Percentiles rank a stretch among this genome's conserved stretches.
These are phyloP conservation scores for Trametes elegans DNA, from an alignment of 768 basidiomycete species.

Conservation along the genomic window DNA sequence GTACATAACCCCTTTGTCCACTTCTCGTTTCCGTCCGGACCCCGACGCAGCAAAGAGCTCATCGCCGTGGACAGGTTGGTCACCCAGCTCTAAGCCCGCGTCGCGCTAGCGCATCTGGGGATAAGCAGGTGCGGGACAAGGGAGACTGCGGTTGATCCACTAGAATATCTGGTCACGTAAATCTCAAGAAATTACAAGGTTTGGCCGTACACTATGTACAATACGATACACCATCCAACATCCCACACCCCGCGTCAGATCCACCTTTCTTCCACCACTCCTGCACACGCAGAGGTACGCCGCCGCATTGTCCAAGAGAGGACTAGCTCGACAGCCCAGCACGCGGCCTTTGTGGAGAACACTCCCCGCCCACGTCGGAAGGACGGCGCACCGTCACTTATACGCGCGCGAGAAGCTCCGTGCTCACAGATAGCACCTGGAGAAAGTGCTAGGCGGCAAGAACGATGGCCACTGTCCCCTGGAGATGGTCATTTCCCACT, in stretches of 20 bases:
- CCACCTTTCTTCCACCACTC: too few species aligned
- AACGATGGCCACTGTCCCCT: slow-evolving; percentile 70
- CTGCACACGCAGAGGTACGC: not conserved
- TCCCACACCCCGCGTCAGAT: too few species aligned
- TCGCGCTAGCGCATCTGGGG: not conserved
- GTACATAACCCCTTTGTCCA: not conserved
- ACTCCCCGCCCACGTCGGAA: not conserved
- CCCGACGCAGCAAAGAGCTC: not conserved
- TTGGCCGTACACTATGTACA: slow-evolving; percentile 6
- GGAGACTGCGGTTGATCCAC: too few species aligned
- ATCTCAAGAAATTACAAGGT: slow-evolving; percentile 5
- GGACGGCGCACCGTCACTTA: too few species aligned
- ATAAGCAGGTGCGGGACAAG: too few species aligned
- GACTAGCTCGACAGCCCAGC: slow-evolving; percentile 7
- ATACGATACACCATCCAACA: not conserved
- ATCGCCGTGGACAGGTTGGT: not conserved
- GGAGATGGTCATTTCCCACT: slow-evolving; percentile 65
- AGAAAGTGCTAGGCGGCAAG: slow-evolving; percentile 77
- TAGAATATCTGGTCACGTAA: not conserved
- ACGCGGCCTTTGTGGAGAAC: not conserved
- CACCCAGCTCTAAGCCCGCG: not conserved
- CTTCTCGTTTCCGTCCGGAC: not conserved
- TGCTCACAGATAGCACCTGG: slow-evolving; percentile 67
- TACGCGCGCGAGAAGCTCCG: not conserved
- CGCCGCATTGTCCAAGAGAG: not conserved